Percentiles rank a stretch among this genome's conserved stretches.
Evolutionary conservation across 495 filamentous ascomycete genomes (phyloP).

Genomic region (Hypoxylon subgilvum): DNA sequence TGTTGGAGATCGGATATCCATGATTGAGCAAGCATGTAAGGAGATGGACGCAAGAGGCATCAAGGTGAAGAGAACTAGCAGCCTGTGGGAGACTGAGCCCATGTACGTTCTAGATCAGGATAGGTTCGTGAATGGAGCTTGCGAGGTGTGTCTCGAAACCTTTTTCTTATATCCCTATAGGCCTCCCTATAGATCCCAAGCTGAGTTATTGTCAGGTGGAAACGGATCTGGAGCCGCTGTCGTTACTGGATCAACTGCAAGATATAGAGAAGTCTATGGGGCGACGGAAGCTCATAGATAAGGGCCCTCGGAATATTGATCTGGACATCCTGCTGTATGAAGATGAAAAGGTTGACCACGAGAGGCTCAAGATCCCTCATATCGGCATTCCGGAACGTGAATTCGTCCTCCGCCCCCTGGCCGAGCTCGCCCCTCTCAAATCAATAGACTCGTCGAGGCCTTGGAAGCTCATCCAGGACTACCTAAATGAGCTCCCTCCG

Average conservation of each 20-base stretch:
- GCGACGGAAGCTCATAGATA: constrained; percentile 83
- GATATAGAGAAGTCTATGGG: constrained; percentile 79
- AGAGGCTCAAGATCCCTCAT: constrained; percentile 84
- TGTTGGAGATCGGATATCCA: constrained; percentile 80
- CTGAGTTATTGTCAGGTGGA: constrained; percentile 65
- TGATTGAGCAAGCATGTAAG: constrained; percentile 81
- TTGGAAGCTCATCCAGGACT: constrained; percentile 59
- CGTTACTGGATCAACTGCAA: constrained; percentile 80
- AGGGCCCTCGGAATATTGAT: constrained; percentile 92
- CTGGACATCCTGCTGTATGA: constrained; percentile 92
- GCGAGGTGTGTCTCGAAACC: constrained; percentile 69
- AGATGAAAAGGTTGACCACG: constrained; percentile 65
- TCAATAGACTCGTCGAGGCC: constrained; percentile 54
- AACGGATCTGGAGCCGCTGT: constrained; percentile 75
- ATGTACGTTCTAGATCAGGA: constrained; percentile 95
- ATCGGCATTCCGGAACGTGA: constrained; percentile 85
- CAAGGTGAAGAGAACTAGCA: constrained; percentile 78
- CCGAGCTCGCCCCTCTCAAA: constrained; percentile 76
- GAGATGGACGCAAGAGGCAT: constrained; percentile 76
- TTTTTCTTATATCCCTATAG: neutral
- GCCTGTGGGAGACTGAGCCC: constrained; percentile 89
- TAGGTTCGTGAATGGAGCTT: constrained; percentile 89
- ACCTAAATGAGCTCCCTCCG: constrained; percentile 68
- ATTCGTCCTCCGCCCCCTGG: constrained; percentile 89
- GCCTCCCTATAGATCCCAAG: constrained; percentile 14